These are phyloP conservation scores for Zasmidium angulare DNA, from an alignment of 2,329 filamentous ascomycete genomes.

Conservation along the genomic window DNA sequence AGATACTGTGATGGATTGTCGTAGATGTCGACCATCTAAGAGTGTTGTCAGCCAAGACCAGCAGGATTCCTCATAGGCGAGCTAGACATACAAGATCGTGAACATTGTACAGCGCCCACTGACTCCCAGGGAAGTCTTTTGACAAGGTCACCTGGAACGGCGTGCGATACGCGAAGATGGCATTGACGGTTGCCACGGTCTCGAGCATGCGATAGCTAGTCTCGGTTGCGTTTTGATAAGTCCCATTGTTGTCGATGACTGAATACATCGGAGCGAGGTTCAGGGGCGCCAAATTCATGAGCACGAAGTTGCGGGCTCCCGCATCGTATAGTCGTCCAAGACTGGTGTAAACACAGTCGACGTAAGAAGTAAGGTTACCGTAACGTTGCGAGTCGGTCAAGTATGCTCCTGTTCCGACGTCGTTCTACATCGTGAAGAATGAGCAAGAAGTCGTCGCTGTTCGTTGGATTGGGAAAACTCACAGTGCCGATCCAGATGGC, in stretches of 20 bases:
- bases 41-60: slow-evolving; percentile 2
- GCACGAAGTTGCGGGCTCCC: slow-evolving; percentile 69
- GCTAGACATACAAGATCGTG: slow-evolving; percentile 53
- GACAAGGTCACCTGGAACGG: slow-evolving; percentile 46
- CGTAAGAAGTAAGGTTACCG: slow-evolving; percentile 63
- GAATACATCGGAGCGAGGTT: slow-evolving; percentile 67
- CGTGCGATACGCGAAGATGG: slow-evolving; percentile 53
- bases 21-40: slow-evolving; percentile 63
- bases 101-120: slow-evolving; percentile 66
- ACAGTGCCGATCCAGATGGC: slow-evolving; percentile 74
- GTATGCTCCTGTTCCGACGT: slow-evolving; percentile 67
- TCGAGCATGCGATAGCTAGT: slow-evolving; percentile 54
- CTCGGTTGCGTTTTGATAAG: slow-evolving; percentile 37
- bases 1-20: slow-evolving; percentile 61
- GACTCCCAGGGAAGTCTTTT: slow-evolving; percentile 53
- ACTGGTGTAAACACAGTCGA: slow-evolving; percentile 65
- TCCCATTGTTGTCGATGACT: slow-evolving; percentile 11
- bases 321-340: slow-evolving; percentile 64
- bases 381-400: slow-evolving; percentile 62
- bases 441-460: no score
- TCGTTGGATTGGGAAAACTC: no score
- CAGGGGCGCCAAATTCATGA: slow-evolving; percentile 69
- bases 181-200: slow-evolving; percentile 51
- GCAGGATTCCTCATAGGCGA: no score
- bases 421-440: slow-evolving; percentile 57